Evolutionary conservation across 345 rosid genomes (phyloP), one percentile per base, ranked within the genome.

Genomic region (Eucalyptus regnans): DNA sequence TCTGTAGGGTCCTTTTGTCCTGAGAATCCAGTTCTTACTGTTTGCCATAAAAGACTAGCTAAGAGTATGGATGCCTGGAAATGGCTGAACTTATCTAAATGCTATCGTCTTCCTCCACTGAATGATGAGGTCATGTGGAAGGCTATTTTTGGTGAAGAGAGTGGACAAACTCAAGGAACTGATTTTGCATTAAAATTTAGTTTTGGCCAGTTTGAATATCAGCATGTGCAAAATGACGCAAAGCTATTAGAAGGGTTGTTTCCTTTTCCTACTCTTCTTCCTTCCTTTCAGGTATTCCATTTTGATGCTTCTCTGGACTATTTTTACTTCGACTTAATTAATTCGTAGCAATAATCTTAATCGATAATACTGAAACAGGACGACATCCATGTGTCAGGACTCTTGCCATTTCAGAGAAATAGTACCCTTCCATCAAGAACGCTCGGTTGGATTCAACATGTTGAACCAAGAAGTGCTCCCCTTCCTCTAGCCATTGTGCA

Each of bases 231-330:
- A 90, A 90, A 92, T 91, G 98, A 95, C 52, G 87, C 89, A 62
- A 91, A 93, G 90, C 86, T 95, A 88, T 89, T 98, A 87, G 96
- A 97, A 96, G 89, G 86, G n/a, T 90, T 96, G 92, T 97, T 98
- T 92, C 99, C 98, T 84, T 96, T 95, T 91, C 99, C 99, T 68
- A 97, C 99, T 66, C 79, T 97, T 89, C 99, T 98, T 93, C 99
- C 99, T 92, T 92, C 94, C 54, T 93, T 93, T 86, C 94, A 94
- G 99, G 99, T 96, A 94, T 87, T 87, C 66, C 88, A 44, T 64
- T 89, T 79, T 68, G 44, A 85, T 90, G 86, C 68, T 50, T 89
- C 58, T 87, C 25, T 89, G 71, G 64, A 88, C 83, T 51, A 58
- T 87, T 90, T 88, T 60, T 29, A 5, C 48, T 76, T 76, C 6